These are phyloP conservation scores for Calonectria honghensis DNA, from an alignment of 2,329 filamentous ascomycete genomes.

Conservation along the genomic window DNA sequence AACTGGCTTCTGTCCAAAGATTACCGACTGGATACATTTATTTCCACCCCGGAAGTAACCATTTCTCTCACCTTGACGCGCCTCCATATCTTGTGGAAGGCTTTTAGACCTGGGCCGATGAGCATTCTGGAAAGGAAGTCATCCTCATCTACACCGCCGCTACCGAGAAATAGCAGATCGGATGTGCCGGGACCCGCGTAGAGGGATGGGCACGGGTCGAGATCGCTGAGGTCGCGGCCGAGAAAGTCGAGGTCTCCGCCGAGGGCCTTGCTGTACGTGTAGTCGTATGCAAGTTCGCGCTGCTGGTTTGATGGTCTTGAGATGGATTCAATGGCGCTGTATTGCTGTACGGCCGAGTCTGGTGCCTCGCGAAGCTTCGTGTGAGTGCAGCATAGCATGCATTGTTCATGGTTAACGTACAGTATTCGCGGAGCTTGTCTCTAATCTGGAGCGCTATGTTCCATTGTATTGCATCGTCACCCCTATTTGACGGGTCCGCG, in stretches of 20 bases:
- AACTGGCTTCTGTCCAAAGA: neutral
- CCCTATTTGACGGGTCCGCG: too few species aligned
- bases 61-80: neutral
- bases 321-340: neutral
- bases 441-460: neutral
- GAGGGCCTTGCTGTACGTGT: neutral
- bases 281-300: neutral
- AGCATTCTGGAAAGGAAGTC: neutral
- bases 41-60: neutral
- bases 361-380: neutral
- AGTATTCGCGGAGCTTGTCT: neutral
- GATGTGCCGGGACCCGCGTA: neutral
- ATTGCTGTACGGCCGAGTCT: neutral
- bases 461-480: neutral
- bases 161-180: neutral
- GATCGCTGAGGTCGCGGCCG: neutral
- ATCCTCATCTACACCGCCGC: neutral
- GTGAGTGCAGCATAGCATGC: neutral
- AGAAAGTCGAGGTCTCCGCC: neutral
- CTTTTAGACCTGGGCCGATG: neutral
- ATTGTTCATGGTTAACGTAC: neutral
- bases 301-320: neutral
- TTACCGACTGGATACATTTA: neutral
- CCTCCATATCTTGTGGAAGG: neutral
- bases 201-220: neutral